phyloP scores from a whole-genome alignment of 2,329 filamentous ascomycete genomes.

The Botrytis elliptica region DNA sequence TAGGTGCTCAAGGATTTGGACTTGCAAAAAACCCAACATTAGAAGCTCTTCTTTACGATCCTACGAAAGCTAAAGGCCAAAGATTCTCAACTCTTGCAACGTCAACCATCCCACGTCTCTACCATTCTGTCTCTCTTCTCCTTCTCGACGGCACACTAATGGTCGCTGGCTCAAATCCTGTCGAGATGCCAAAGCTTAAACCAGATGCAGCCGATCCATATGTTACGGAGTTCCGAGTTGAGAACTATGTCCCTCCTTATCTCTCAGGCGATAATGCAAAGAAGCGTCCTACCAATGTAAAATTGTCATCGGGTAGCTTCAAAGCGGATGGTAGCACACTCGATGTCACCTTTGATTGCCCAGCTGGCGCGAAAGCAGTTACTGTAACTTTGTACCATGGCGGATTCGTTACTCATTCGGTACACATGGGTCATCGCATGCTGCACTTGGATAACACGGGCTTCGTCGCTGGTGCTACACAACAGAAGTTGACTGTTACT shows the following conservation, averaged over 20 bases:
- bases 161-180: conserved; percentile 59
- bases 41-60: conserved; percentile 58
- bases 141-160: conserved; percentile 59
- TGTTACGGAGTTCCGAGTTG: conserved; percentile 60
- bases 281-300: conserved; percentile 49
- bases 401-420: conserved; percentile 59
- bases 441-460: conserved; percentile 51
- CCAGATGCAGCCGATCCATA: conserved; percentile 48
- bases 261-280: conserved; percentile 51
- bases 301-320: conserved; percentile 46
- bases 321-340: conserved; percentile 46
- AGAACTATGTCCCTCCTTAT: conserved; percentile 61
- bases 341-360: conserved; percentile 48
- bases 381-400: conserved; percentile 56
- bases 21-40: conserved; percentile 53
- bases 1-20: conserved; percentile 59
- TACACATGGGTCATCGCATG: conserved; percentile 63
- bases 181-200: conserved; percentile 54
- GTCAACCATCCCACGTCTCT: conserved; percentile 50
- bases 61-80: conserved; percentile 49
- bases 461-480: conserved; percentile 44
- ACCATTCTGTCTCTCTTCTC: conserved; percentile 60
- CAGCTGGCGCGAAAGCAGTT: conserved; percentile 44
- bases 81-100: conserved; percentile 48
- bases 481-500: conserved; percentile 50